Evolutionary conservation across 106 monocot genomes (phyloP), one percentile per base, ranked within the genome.

Genomic region (Posidonia australis): DNA sequence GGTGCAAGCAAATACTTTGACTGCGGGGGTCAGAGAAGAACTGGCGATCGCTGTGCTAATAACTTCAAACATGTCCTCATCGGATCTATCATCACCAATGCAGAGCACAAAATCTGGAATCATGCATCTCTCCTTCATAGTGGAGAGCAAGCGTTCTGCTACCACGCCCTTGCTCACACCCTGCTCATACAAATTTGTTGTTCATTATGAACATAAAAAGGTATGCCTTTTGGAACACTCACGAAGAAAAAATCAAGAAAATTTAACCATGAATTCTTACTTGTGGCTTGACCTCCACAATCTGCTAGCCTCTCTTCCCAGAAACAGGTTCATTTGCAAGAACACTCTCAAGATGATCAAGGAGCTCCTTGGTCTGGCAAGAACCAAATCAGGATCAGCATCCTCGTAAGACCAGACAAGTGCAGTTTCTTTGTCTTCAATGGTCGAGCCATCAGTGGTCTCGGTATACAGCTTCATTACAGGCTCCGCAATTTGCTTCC

Each of bases 401-500:
- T 74, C 74, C 60, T 74, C 74, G 25, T 74, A 74, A 5, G 74
- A 74, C 74, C 74, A 74, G 6, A 74, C 66, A 4, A 74, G 58
- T 25, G 66, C 28, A 0, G 74, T 74, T 23, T 74, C 74, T 48
- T 60, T 74, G 48, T 74, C 64, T 48, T 74, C 74, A 17, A 74
- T 74, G 2, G 57, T 74, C 10, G 74, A 67, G 14, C 74, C 74
- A 25, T 74, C 74, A 13, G 74, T 74, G 13, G 74, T 74, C 42
- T 74, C 74, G 0, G 74, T 74, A 46, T 74, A 74, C 5, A 66
- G 66, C 66, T 42, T 65, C 74, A 74, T 74, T 32, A 74, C 74
- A 58, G 74, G 74, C 58, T 74, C 74, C 6, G 60, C 74, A 5
- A 74, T 74, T 46, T 67, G 74, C 48, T 66, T 74, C 74, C 74